Conservation (phyloP, 495 filamentous ascomycete genomes). For the Oidiodendron maius region DNA sequence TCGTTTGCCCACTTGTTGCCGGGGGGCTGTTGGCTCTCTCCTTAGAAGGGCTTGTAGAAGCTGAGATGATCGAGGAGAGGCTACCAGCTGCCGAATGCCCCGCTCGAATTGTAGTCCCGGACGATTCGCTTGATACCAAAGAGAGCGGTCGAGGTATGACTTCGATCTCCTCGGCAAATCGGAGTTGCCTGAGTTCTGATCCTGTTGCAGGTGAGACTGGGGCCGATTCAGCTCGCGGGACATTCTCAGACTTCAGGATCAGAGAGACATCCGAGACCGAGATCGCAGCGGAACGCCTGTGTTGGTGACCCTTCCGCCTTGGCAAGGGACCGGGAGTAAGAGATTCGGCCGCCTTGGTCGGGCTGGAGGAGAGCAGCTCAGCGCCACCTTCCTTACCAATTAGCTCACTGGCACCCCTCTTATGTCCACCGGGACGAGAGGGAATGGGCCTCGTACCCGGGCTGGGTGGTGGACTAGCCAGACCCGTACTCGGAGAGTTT, state of each 20-base stretch:
- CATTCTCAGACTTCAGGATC: constrained; percentile 50
- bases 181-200: constrained; percentile 32
- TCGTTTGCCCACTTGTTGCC: constrained; percentile 25
- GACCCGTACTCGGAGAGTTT: constrained; percentile 8
- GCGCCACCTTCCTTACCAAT: constrained; percentile 48
- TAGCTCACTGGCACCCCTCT: constrained; percentile 71
- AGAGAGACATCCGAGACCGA: constrained; percentile 76
- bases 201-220: constrained; percentile 60
- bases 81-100: constrained; percentile 59
- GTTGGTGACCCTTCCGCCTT: background rate
- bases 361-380: constrained; percentile 54
- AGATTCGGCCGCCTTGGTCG: constrained; percentile 45
- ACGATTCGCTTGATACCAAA: constrained; percentile 66
- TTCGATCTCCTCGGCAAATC: constrained; percentile 56
- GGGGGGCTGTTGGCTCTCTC: constrained; percentile 29
- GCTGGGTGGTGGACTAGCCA: constrained; percentile 32
- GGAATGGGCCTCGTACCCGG: constrained; percentile 26
- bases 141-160: constrained; percentile 70
- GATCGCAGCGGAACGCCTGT: constrained; percentile 67
- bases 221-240: constrained; percentile 51
- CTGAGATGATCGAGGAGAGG: constrained; percentile 55
- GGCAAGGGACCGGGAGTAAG: background rate
- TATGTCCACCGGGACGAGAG: constrained; percentile 52
- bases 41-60: constrained; percentile 29
- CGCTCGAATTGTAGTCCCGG: constrained; percentile 58